Evolutionary conservation across 495 filamentous ascomycete species (phyloP), one percentile per base, ranked within the genome.

Genomic region (Venustampulla echinocandica): DNA sequence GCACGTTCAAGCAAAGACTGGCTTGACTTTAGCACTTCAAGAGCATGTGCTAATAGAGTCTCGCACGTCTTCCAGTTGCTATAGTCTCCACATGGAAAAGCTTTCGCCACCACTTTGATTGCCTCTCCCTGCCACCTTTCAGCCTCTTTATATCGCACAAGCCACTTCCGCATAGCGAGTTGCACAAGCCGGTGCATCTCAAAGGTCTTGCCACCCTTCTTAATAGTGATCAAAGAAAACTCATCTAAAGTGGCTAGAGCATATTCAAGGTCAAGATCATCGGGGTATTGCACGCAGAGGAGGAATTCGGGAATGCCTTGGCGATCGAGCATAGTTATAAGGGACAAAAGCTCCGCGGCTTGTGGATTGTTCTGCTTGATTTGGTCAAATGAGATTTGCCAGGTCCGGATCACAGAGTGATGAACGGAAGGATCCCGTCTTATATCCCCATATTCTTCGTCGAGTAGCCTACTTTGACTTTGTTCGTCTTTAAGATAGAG

Each of bases 181-280:
- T 74, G 69, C 25, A 75, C 67, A 6, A 75, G 55, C 22, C 67
- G 53, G 55, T 75, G 70, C 46, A 74, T 52, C n/a, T 63, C 53
- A 10, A 65, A 67, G 5, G 23, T 46, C 4, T 48, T 10, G 2
- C 19, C 15, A 5, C 44, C 49, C 10, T 45, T 58, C 21, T 49
- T 46, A 7, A 58, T 53, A 0, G 42, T 32, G 22, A 73, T 52
- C 3, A 75, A 58, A 0, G 69, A 72, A 52, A 61, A 69, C 0
- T 64, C 59, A 35, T 62, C 60, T 5, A 74, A 48, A 1, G 61
- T 57, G 13, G 68, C 64, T 0, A 71, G 18, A n/a, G 64, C 65
- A 30, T 61, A 59, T 4, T 34, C 51, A 10, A 65, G 56, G 13
- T 62, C 54, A 14, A 65, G 9, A 2, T 47, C 33, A 9, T 50